phyloP scores from a whole-genome alignment of 345 rosid species.

The Hibiscus syriacus region DNA sequence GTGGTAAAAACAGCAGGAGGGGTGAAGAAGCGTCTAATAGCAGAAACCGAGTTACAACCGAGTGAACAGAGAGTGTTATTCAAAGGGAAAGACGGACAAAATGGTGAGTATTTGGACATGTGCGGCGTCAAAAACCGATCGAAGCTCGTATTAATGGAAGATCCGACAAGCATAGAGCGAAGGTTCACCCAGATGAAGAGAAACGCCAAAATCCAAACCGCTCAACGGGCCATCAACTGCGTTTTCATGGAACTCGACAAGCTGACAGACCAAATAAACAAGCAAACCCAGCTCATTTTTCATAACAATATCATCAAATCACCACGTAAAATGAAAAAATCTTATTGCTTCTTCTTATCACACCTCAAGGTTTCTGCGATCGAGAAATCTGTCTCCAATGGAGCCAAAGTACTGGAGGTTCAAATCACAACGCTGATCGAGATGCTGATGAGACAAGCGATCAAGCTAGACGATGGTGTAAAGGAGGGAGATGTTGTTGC shows the following conservation, averaged over 20 bases:
- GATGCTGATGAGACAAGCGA: no score
- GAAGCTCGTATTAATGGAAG: constrained; percentile 35
- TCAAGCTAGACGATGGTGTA: no score
- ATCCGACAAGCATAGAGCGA: constrained; percentile 47
- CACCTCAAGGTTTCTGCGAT: no score
- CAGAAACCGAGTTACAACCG: constrained; percentile 39
- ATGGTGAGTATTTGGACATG: constrained; percentile 35
- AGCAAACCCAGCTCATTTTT: no score
- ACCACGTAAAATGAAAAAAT: no score
- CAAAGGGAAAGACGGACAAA: constrained; percentile 42
- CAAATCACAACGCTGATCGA: no score
- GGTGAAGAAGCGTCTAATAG: constrained; percentile 42
- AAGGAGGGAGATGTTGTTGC: no score
- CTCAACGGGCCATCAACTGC: constrained; percentile 30
- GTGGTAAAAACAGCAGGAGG: constrained; percentile 46
- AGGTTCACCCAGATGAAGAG: constrained; percentile 40
- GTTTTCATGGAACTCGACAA: constrained; percentile 40
- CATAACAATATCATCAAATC: no score
- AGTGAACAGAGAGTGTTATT: no score
- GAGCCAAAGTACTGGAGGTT: no score
- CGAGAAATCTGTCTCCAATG: no score
- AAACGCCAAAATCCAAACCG: constrained; percentile 35
- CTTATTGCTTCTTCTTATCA: no score
- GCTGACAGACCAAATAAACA: constrained; percentile 42
- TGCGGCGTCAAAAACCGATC: constrained; percentile 53